Percentiles rank a stretch among this genome's conserved stretches.
phyloP scores from a whole-genome alignment of 495 filamentous ascomycete genomes.

The Penicillium coffeae region DNA sequence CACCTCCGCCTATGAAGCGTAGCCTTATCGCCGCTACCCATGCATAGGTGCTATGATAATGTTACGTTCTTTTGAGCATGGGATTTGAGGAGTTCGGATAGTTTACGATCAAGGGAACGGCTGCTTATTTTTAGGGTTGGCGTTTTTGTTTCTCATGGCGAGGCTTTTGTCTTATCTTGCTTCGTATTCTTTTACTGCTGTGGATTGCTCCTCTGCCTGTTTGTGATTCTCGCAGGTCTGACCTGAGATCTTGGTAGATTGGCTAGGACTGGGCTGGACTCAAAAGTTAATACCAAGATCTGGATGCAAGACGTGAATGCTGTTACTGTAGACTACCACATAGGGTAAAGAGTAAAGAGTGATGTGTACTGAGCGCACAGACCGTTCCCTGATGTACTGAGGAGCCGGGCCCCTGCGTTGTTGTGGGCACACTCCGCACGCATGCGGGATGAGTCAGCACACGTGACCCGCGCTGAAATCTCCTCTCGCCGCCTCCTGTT shows the following conservation, averaged over 20 bases:
- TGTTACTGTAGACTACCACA: no score
- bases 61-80: conserved; percentile 4
- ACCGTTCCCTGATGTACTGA: not conserved
- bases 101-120: not conserved
- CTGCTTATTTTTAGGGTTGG: not conserved
- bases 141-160: no score
- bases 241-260: no score
- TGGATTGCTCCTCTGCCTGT: no score
- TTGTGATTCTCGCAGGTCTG: no score
- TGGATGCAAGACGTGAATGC: no score
- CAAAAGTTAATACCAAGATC: no score
- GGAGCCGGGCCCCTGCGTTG: not conserved
- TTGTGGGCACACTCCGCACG: not conserved
- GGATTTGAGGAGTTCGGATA: conserved; percentile 13
- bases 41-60: conserved; percentile 15
- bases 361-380: no score
- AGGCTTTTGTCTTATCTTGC: no score
- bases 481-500: conserved; percentile 31
- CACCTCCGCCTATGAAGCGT: conserved; percentile 49
- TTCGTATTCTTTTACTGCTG: no score
- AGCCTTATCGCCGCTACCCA: conserved; percentile 32
- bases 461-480: conserved; percentile 32
- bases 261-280: no score
- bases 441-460: conserved; percentile 12
- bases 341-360: no score